Evolutionary conservation across 176 grass and related monocot species (phyloP), one percentile per base, ranked within the genome.

Genomic region (Aegilops tauschii): DNA sequence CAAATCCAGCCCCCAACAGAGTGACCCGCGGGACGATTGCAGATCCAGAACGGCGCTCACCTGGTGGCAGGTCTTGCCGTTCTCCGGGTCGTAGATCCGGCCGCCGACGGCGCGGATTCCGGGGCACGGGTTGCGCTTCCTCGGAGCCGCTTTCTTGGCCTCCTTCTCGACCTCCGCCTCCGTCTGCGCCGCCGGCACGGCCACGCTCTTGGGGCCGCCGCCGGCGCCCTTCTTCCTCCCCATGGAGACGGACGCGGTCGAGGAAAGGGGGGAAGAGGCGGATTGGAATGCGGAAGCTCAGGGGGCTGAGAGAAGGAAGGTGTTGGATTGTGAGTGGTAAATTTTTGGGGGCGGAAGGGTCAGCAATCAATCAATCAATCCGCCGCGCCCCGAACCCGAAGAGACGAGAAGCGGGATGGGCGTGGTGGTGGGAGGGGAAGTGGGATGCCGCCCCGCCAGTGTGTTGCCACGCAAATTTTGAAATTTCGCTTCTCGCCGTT

Each of bases 51-150:
- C 3, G 21, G 64, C 23, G 61, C 77, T 50, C 31, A 96, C 97
- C 90, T 99, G 97, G 86, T 99, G 94, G 89, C 97, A 99, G 61
- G 94, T 90, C 83, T 94, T 96, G 65, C 94, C 88, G 16, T 96
- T 87, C 87, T 93, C 65, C 31, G 94, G 84, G 35, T 98, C 92
- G 64, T 93, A 92, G 82, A 93, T 95, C 75, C 94, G 93, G 56
- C 59, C 28, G 6, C 91, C 88, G 70, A 92, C 59, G 25, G 92
- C 52, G 54, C 93, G 90, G 35, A 93, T 80, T 39, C 87, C 90
- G 9, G 88, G 90, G 23, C 66, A 67, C 61, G 79, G 68, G 59
- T 75, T 94, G 79, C 89, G 87, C 67, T 97, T 93, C 56, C 54
- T 45, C 12, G 56, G 35, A 42, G 78, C 58, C 20, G 85, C 69